Evolutionary conservation across 2,329 filamentous ascomycete species (phyloP).

Genomic region (Nigrospora osmanthi): DNA sequence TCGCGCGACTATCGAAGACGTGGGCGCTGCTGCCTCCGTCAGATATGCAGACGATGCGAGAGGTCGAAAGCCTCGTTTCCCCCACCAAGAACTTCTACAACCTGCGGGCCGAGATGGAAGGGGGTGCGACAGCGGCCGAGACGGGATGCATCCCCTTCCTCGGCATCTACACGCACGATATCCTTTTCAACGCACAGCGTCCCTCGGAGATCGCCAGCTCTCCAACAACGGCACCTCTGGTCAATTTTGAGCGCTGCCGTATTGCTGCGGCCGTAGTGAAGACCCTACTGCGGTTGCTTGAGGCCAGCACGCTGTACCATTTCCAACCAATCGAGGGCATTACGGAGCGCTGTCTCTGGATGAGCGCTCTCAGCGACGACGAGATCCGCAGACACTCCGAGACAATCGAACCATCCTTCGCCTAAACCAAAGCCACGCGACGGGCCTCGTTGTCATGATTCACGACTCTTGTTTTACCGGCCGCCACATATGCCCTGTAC

Average conservation of each 20-base stretch:
- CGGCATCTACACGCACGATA: constrained; percentile 74
- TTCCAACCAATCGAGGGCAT: constrained; percentile 71
- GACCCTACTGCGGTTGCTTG: constrained; percentile 68
- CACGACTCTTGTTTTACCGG: too few species aligned
- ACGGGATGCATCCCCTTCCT: constrained; percentile 78
- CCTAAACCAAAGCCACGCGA: neutral
- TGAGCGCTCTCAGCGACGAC: constrained; percentile 68
- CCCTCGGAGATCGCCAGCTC: constrained; percentile 66
- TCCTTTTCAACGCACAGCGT: constrained; percentile 74
- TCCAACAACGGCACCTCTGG: constrained; percentile 57
- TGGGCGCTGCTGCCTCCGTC: constrained; percentile 62
- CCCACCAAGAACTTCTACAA: constrained; percentile 72
- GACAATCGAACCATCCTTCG: constrained; percentile 28
- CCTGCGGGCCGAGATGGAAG: constrained; percentile 74
- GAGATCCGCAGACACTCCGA: constrained; percentile 57
- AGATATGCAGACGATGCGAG: constrained; percentile 58
- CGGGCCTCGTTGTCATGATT: too few species aligned
- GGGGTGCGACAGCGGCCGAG: constrained; percentile 43
- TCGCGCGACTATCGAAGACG: constrained; percentile 59
- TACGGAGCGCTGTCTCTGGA: constrained; percentile 77
- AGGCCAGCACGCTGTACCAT: constrained; percentile 66
- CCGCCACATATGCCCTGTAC: too few species aligned
- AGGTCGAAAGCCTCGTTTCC: constrained; percentile 66
- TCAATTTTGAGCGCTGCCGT: constrained; percentile 80
- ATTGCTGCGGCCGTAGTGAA: constrained; percentile 72